Conservation (phyloP, 2,329 filamentous ascomycete genomes). For the Colletotrichum sp. region DNA sequence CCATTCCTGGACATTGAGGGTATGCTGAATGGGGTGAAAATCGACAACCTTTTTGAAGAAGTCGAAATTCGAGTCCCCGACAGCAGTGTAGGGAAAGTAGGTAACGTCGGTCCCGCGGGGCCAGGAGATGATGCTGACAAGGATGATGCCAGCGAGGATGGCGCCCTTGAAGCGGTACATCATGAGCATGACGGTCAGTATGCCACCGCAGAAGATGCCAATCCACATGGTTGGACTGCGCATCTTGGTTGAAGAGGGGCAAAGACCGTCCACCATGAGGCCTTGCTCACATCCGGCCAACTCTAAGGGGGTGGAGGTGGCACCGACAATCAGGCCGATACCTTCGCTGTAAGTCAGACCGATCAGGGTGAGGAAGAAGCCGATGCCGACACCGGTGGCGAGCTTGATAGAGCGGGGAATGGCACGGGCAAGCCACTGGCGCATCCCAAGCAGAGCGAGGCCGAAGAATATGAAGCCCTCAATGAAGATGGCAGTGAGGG, state of each 20-base stretch:
- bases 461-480: constrained; percentile 87
- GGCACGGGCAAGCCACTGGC: constrained; percentile 85
- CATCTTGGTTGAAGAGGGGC: constrained; percentile 74
- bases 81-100: constrained; percentile 76
- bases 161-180: constrained; percentile 88
- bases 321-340: constrained; percentile 78
- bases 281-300: constrained; percentile 70
- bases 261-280: constrained; percentile 54
- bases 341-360: constrained; percentile 82
- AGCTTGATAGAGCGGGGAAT: constrained; percentile 87
- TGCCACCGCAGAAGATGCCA: constrained; percentile 84
- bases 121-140: constrained; percentile 91
- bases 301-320: constrained; percentile 70
- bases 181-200: constrained; percentile 81
- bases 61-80: constrained; percentile 75
- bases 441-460: constrained; percentile 79
- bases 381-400: constrained; percentile 85
- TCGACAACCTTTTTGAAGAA: constrained; percentile 90
- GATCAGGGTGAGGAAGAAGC: constrained; percentile 79
- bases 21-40: constrained; percentile 77
- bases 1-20: constrained; percentile 77
- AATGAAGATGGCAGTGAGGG: constrained; percentile 85
- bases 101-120: constrained; percentile 78
- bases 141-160: constrained; percentile 81
- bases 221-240: constrained; percentile 85